These are phyloP conservation scores for Leptographium procerum DNA, from an alignment of 2,329 filamentous ascomycete species.

Conservation along the genomic window DNA sequence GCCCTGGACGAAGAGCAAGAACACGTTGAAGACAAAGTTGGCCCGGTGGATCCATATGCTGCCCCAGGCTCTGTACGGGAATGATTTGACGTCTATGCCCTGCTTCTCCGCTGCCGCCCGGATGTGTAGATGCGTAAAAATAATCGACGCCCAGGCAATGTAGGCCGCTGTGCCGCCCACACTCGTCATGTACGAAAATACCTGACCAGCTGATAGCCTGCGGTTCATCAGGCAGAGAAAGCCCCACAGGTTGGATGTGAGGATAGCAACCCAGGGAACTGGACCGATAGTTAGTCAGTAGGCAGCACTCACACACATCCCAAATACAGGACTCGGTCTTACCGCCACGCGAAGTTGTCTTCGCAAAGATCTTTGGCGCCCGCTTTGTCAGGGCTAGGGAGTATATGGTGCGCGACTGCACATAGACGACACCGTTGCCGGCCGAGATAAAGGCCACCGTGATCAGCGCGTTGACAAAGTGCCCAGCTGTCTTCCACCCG, in stretches of 20 bases:
- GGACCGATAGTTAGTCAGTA: too few relatives aligned
- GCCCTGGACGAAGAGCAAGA: conserved; percentile 56
- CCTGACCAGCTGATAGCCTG: too few relatives aligned
- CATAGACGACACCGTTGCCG: conserved; percentile 52
- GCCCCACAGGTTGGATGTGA: too few relatives aligned
- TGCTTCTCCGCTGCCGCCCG: conserved; percentile 45
- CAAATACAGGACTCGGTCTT: too few relatives aligned
- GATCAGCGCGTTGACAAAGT: conserved; percentile 65
- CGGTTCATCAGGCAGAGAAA: too few relatives aligned
- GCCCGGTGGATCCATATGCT: conserved; percentile 56
- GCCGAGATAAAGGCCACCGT: conserved; percentile 60
- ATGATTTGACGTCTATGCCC: conserved; percentile 40
- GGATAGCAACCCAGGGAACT: conserved; percentile 34
- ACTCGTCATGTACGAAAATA: conserved; percentile 67
- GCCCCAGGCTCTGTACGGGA: conserved; percentile 56
- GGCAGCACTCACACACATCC: too few relatives aligned
- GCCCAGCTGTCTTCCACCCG: conserved; percentile 53
- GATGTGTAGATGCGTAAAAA: conserved; percentile 51
- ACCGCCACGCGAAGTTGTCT: too few relatives aligned
- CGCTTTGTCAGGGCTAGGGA: conserved; percentile 47
- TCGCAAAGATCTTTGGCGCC: conserved; percentile 44
- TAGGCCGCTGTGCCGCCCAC: conserved; percentile 58
- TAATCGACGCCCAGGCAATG: conserved; percentile 59
- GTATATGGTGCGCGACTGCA: conserved; percentile 47
- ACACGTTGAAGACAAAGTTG: too few relatives aligned